A percentile compares a stretch with the other conserved stretches of the same genome.
These are phyloP conservation scores for Candida sakaeoensis DNA, from an alignment of 805 yeast genomes.

Conservation along the genomic window DNA sequence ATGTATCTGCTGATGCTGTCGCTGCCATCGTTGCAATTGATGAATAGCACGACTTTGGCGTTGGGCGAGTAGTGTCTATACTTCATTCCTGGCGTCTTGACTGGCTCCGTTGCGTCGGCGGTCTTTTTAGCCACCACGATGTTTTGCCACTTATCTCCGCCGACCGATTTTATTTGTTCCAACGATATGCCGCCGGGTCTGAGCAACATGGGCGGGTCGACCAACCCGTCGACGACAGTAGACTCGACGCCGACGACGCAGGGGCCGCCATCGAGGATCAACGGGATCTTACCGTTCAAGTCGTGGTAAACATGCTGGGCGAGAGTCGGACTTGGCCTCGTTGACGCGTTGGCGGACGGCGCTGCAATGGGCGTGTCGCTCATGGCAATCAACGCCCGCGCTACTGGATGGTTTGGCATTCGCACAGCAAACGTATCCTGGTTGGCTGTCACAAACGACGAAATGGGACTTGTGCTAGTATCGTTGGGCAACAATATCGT, in stretches of 20 bases:
- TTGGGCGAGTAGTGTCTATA: slow-evolving; percentile 92
- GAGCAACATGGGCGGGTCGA: slow-evolving; percentile 77
- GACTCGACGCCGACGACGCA: slow-evolving; percentile 89
- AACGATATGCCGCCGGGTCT: slow-evolving; percentile 93
- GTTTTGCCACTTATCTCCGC: slow-evolving; percentile 68
- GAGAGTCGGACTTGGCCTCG: slow-evolving; percentile 87
- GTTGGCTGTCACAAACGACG: slow-evolving; percentile 75
- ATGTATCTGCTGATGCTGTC: slow-evolving; percentile 28
- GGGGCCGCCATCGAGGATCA: slow-evolving; percentile 86
- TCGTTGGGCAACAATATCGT: slow-evolving; percentile 73
- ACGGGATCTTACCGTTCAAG: slow-evolving; percentile 72
- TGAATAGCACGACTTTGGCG: slow-evolving; percentile 72
- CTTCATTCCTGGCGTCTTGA: slow-evolving; percentile 96
- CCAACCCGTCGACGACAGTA: slow-evolving; percentile 89
- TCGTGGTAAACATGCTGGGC: slow-evolving; percentile 87
- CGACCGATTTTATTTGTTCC: slow-evolving; percentile 63
- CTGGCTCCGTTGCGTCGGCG: slow-evolving; percentile 64
- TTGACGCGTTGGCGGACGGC: slow-evolving; percentile 95
- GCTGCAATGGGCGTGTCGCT: slow-evolving; percentile 93
- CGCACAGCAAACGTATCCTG: slow-evolving; percentile 92
- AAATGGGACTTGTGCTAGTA: slow-evolving; percentile 44
- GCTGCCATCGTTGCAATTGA: slow-evolving; percentile 46
- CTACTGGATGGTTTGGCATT: slow-evolving; percentile 82
- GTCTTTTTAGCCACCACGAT: slow-evolving; percentile 62
- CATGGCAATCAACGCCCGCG: slow-evolving; percentile 81